Conservation (phyloP, 495 filamentous ascomycete species). For the Massariosphaeria phaeospora region DNA sequence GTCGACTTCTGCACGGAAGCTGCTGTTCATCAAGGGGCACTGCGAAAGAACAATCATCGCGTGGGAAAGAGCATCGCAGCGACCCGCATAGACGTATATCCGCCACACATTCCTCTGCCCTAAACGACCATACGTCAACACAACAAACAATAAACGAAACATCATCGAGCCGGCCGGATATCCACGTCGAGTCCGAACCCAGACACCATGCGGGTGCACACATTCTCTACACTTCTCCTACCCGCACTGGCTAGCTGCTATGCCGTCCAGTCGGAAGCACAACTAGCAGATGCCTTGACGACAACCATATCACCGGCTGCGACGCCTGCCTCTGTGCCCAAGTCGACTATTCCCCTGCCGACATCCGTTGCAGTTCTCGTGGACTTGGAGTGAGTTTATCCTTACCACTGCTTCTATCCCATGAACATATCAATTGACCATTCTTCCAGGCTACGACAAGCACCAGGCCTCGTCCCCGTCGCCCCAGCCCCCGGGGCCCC, state of each 20-base stretch:
- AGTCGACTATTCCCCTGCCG: not conserved
- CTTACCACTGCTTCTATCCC: not conserved
- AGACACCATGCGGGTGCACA: slow-evolving; percentile 8
- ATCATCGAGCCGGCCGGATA: not conserved
- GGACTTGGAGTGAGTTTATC: not conserved
- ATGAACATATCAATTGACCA: not conserved
- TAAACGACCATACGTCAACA: not conserved
- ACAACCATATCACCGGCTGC: slow-evolving; percentile 1
- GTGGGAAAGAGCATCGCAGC: no score
- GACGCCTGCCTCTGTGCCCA: not conserved
- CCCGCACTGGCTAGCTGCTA: slow-evolving; percentile 7
- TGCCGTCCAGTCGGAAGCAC: slow-evolving; percentile 6
- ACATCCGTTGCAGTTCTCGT: not conserved
- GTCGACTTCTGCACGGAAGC: no score
- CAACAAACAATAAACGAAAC: not conserved
- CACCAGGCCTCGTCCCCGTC: not conserved
- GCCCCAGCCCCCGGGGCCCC: not conserved
- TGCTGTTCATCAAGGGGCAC: no score
- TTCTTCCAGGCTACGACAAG: not conserved
- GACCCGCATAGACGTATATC: no score
- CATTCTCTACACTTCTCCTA: slow-evolving; percentile 13
- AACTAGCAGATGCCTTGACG: not conserved
- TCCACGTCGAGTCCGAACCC: not conserved
- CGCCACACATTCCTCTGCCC: not conserved
- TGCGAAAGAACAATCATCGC: no score